These are phyloP conservation scores for Fomitopsis serialis DNA, from an alignment of 768 basidiomycete species.

Conservation along the genomic window DNA sequence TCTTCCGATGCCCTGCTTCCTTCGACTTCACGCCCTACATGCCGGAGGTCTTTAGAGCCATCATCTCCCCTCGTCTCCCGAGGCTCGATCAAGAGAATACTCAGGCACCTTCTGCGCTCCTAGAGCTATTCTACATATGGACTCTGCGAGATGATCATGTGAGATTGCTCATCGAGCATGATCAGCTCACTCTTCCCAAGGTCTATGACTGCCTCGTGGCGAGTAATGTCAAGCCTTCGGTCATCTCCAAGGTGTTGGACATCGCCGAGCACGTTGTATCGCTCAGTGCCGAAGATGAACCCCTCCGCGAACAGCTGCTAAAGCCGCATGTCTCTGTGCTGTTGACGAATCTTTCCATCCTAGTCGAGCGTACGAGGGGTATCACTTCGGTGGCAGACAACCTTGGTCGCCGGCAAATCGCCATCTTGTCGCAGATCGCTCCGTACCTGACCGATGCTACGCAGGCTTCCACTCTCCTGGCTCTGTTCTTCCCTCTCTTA, in stretches of 20 bases:
- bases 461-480: constrained; percentile 70
- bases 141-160: constrained; percentile 51
- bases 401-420: constrained; percentile 76
- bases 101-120: constrained; percentile 82
- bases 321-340: constrained; percentile 68
- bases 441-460: constrained; percentile 61
- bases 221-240: constrained; percentile 80
- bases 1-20: constrained; percentile 66
- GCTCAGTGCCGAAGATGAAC: constrained; percentile 45
- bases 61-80: constrained; percentile 81
- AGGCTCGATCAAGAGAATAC: constrained; percentile 80
- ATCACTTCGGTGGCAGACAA: constrained; percentile 44
- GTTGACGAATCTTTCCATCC: constrained; percentile 61
- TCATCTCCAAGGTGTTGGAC: constrained; percentile 79
- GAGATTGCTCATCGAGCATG: constrained; percentile 64
- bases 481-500: constrained; percentile 73
- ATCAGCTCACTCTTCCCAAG: constrained; percentile 64
- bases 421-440: constrained; percentile 74
- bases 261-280: constrained; percentile 69
- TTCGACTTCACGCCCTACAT: constrained; percentile 80
- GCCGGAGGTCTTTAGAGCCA: constrained; percentile 52
- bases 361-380: constrained; percentile 62
- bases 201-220: constrained; percentile 79
- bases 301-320: constrained; percentile 48
- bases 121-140: constrained; percentile 85